Conservation (phyloP, 306 rosid genomes). For the Casuarina cunninghamiana region DNA sequence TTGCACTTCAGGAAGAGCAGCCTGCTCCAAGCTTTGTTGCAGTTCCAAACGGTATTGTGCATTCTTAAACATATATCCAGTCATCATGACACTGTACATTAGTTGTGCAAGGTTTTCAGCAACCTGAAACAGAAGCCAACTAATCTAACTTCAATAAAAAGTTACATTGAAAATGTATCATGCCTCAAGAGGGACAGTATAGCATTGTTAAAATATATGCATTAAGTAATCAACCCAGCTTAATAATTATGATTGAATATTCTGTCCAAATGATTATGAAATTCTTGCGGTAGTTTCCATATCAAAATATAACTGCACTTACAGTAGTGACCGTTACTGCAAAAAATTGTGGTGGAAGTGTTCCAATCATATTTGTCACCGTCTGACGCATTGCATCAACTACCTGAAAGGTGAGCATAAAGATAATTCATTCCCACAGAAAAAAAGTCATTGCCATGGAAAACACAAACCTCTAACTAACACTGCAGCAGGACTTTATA, state of each 20-base stretch:
- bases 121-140: conserved; percentile 56
- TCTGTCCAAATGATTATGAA: not conserved
- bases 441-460: not conserved
- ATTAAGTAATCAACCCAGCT: not conserved
- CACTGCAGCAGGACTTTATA: not conserved
- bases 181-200: not conserved
- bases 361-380: conserved; percentile 97
- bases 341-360: conserved; percentile 94
- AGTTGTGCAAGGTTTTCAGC: conserved; percentile 99
- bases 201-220: not conserved
- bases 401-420: conserved; percentile 51
- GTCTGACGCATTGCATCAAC: conserved; percentile 99
- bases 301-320: conserved; percentile 26
- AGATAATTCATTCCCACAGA: conserved; percentile 1
- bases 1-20: conserved; percentile 83
- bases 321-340: conserved; percentile 83
- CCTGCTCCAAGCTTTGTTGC: conserved; percentile 92
- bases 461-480: conserved; percentile 20
- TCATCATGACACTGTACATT: conserved; percentile 98
- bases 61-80: conserved; percentile 96
- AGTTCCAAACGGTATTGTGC: conserved; percentile 91
- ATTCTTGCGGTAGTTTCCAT: not conserved
- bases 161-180: not conserved
- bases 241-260: not conserved
- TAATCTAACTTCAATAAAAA: conserved; percentile 15